phyloP scores from a whole-genome alignment of 164 flowering plant genomes.

The Vitis labrusca region DNA sequence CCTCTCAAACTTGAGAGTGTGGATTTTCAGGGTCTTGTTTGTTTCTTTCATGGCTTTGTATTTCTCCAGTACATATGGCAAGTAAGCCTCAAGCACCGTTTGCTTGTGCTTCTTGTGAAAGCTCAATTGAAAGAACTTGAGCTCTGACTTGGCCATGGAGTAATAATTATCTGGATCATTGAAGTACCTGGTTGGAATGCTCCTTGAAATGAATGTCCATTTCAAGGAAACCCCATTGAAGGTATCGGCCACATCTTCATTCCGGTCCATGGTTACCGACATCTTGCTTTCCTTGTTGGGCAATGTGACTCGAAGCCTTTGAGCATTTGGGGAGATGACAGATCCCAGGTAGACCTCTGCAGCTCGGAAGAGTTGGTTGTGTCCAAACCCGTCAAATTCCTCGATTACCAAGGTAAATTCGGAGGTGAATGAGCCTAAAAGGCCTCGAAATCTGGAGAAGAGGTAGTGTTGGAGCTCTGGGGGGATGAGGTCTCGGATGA shows the following conservation, averaged over 20 bases:
- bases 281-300: conserved; percentile 26
- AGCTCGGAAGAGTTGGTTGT: conserved; percentile 37
- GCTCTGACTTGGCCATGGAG: conserved; percentile 7
- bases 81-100: conserved; percentile 12
- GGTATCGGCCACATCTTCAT: conserved; percentile 26
- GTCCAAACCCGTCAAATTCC: conserved; percentile 27
- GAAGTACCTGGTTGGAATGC: conserved; percentile 2
- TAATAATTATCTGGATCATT: background rate
- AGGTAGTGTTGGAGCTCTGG: conserved; percentile 25
- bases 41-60: conserved; percentile 18
- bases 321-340: conserved; percentile 17
- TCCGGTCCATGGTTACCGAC: conserved; percentile 16
- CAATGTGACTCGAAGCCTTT: conserved; percentile 15
- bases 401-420: conserved; percentile 37
- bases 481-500: conserved; percentile 28
- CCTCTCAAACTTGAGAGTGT: conserved; percentile 16
- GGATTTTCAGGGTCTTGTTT: conserved; percentile 32
- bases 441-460: conserved; percentile 1
- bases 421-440: conserved; percentile 19
- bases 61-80: conserved; percentile 22
- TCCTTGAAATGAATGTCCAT: conserved; percentile 25
- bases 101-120: conserved; percentile 38
- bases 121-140: conserved; percentile 27
- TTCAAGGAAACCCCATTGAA: conserved; percentile 25
- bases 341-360: conserved; percentile 34